These are phyloP conservation scores for Saturnispora bothae DNA, from an alignment of 805 yeast species.

Conservation along the genomic window DNA sequence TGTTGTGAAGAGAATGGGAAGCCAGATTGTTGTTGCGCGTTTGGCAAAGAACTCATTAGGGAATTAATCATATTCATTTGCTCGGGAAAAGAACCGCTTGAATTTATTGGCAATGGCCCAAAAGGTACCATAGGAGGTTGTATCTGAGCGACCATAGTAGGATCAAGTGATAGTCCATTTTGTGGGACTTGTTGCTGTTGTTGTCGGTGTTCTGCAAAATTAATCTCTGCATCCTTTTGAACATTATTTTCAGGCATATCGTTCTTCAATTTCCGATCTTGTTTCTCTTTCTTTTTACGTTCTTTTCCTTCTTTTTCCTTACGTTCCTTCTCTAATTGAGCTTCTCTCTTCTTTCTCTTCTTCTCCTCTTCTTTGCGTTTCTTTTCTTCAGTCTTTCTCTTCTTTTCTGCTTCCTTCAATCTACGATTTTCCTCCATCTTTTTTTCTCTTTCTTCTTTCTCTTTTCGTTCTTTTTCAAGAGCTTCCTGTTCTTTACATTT, in stretches of 20 bases:
- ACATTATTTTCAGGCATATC: slow-evolving; percentile 8
- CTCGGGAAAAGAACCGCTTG: neutral
- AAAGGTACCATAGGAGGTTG: neutral
- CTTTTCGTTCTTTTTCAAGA: slow-evolving; percentile 34
- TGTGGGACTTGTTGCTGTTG: too few species aligned
- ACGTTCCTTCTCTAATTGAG: slow-evolving; percentile 28
- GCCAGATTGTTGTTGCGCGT: neutral
- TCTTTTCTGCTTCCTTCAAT: slow-evolving; percentile 32
- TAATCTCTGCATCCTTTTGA: neutral
- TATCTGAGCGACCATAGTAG: neutral
- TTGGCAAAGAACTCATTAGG: neutral
- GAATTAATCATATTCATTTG: slow-evolving; percentile 1
- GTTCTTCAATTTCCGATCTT: slow-evolving; percentile 24
- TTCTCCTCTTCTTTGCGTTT: slow-evolving; percentile 24
- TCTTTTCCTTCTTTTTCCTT: slow-evolving; percentile 29
- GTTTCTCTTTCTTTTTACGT: slow-evolving; percentile 27
- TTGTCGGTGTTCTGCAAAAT: too few species aligned
- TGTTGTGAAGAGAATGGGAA: neutral
- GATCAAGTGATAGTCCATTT: neutral
- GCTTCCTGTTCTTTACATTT: slow-evolving; percentile 37
- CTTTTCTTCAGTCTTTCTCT: slow-evolving; percentile 26
- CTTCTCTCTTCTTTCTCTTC: slow-evolving; percentile 31
- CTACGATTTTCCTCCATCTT: slow-evolving; percentile 38
- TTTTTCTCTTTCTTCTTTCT: slow-evolving; percentile 32
- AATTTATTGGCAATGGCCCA: neutral